Conservation (phyloP, 306 rosid genomes). For the Hippophae tibetana region DNA sequence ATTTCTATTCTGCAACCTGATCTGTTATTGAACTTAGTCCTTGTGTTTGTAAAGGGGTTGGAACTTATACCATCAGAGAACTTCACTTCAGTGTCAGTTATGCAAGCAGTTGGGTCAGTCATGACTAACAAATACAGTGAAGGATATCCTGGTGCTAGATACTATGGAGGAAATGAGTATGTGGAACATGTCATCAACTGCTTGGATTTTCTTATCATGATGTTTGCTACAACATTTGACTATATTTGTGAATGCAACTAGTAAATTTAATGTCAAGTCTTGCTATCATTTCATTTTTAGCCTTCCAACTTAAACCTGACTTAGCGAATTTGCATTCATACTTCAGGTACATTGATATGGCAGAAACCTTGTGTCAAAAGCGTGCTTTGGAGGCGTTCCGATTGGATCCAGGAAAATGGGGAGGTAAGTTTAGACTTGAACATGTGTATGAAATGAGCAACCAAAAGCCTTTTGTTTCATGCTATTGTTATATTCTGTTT, state of each 20-base stretch:
- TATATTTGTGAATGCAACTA: conserved; percentile 1
- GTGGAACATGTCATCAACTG: conserved; percentile 9
- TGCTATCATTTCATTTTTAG: not conserved
- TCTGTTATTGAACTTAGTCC: conserved; percentile 1
- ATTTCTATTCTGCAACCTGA: not conserved
- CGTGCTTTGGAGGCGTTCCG: conserved; percentile 93
- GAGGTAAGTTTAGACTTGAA: conserved; percentile 38
- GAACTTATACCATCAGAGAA: conserved; percentile 95
- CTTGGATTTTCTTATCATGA: not conserved
- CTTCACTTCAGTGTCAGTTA: conserved; percentile 87
- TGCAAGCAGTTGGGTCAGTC: conserved; percentile 97
- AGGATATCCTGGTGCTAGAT: conserved; percentile 99
- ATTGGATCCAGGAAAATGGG: conserved; percentile 98
- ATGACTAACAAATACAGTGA: conserved; percentile 99
- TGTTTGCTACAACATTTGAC: not conserved
- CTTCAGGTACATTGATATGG: conserved; percentile 97
- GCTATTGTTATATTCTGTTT: not conserved
- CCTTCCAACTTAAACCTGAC: not conserved
- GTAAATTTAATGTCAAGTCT: not conserved
- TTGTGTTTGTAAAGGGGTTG: conserved; percentile 49
- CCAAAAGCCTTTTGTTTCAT: conserved; percentile 1
- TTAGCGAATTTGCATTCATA: conserved; percentile 7
- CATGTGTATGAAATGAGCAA: too few relatives aligned
- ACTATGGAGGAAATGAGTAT: conserved; percentile 95
- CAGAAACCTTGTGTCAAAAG: conserved; percentile 94